phyloP scores from a whole-genome alignment of 1,139 yeast genomes.

The Debaryomyces singareniensis region DNA sequence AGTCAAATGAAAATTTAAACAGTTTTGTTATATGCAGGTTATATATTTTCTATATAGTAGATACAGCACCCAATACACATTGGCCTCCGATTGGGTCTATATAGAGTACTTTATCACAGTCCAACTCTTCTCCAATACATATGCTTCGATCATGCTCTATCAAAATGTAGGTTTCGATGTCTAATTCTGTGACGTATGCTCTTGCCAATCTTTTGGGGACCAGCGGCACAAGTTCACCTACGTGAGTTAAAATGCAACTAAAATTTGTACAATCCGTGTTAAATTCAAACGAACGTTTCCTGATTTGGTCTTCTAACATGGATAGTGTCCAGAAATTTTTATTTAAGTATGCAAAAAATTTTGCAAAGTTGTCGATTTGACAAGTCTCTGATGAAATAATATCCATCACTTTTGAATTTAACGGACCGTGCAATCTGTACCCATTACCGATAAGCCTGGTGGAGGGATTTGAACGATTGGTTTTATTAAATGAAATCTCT shows the following conservation, averaged over 20 bases:
- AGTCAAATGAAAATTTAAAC: slow-evolving; percentile 1
- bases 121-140: slow-evolving; percentile 37
- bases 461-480: not conserved
- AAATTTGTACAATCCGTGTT: slow-evolving; percentile 5
- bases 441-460: slow-evolving; percentile 20
- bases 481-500: not conserved
- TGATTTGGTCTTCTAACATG: slow-evolving; percentile 16
- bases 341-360: slow-evolving; percentile 12
- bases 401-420: slow-evolving; percentile 10
- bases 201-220: slow-evolving; percentile 10
- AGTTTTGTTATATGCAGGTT: slow-evolving; percentile 1
- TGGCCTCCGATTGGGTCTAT: slow-evolving; percentile 29
- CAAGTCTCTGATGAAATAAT: slow-evolving; percentile 9
- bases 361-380: slow-evolving; percentile 7
- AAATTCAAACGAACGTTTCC: not conserved
- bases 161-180: slow-evolving; percentile 38
- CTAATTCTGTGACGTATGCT: slow-evolving; percentile 42
- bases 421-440: slow-evolving; percentile 30
- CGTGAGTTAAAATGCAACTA: slow-evolving; percentile 23
- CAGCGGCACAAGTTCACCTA: slow-evolving; percentile 12
- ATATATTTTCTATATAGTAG: slow-evolving; percentile 1
- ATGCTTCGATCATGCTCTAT: slow-evolving; percentile 12
- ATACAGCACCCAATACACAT: slow-evolving; percentile 22
- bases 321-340: slow-evolving; percentile 20
- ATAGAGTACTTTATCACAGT: slow-evolving; percentile 32